A percentile compares a stretch with the other conserved stretches of the same genome.
Conservation (phyloP, 768 basidiomycete genomes). For the Suillus americanus region DNA sequence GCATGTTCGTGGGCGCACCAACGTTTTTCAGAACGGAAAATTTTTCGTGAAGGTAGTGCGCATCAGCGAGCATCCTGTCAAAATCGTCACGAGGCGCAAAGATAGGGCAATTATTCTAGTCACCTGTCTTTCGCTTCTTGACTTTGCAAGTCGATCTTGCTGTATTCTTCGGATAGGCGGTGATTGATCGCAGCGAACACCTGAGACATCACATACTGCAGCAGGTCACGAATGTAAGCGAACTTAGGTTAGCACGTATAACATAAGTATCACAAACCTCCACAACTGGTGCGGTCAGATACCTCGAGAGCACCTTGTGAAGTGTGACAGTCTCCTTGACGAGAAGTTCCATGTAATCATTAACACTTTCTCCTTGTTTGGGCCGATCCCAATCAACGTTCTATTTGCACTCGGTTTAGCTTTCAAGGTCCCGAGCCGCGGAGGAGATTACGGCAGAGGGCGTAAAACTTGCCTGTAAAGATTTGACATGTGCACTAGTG, state of each 20-base stretch:
- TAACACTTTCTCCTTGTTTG: slow-evolving; percentile 60
- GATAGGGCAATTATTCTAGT: slow-evolving; percentile 13
- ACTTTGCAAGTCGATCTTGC: slow-evolving; percentile 76
- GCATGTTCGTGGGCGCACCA: slow-evolving; percentile 68
- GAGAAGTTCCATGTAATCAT: slow-evolving; percentile 90
- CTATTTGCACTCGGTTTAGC: slow-evolving; percentile 37
- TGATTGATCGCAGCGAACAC: slow-evolving; percentile 93
- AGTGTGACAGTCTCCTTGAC: slow-evolving; percentile 94
- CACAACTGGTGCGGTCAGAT: slow-evolving; percentile 74
- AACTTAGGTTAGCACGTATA: slow-evolving; percentile 13
- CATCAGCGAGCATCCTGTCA: slow-evolving; percentile 76
- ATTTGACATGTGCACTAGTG: slow-evolving; percentile 78
- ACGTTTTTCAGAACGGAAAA: slow-evolving; percentile 75
- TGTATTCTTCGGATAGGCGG: slow-evolving; percentile 84
- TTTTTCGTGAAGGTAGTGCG: slow-evolving; percentile 72
- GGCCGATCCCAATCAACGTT: slow-evolving; percentile 75
- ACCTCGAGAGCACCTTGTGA: slow-evolving; percentile 94
- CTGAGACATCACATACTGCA: slow-evolving; percentile 89
- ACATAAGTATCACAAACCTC: slow-evolving; percentile 52
- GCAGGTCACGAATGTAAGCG: slow-evolving; percentile 15
- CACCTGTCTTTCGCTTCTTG: slow-evolving; percentile 86
- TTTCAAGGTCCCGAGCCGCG: background rate
- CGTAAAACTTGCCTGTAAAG: slow-evolving; percentile 61
- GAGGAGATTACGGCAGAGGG: slow-evolving; percentile 5
- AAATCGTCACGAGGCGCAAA: slow-evolving; percentile 18